Evolutionary conservation across 345 rosid species (phyloP).

Genomic region (Draba incana): DNA sequence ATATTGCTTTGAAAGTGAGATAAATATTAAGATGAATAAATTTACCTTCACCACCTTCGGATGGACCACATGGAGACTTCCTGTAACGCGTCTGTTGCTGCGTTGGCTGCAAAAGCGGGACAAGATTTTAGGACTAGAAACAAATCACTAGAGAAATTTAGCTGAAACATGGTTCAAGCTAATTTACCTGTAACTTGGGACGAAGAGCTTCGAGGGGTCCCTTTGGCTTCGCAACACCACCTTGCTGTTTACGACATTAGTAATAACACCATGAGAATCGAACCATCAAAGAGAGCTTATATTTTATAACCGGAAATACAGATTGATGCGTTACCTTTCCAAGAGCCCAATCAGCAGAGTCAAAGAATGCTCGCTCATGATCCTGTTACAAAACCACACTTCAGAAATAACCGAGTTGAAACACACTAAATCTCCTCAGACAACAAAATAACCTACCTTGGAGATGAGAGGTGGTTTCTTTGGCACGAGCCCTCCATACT

Average conservation of each 20-base stretch:
- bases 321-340: conserved; percentile 69
- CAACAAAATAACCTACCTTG: conserved; percentile 53
- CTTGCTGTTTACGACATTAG: conserved; percentile 67
- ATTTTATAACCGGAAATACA: conserved; percentile 16
- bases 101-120: conserved; percentile 64
- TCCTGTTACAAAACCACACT: conserved; percentile 53
- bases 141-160: not conserved
- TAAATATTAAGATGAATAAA: not conserved
- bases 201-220: conserved; percentile 99
- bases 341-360: conserved; percentile 99
- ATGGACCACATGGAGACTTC: conserved; percentile 89
- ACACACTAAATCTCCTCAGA: not conserved
- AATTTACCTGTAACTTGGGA: conserved; percentile 90
- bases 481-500: conserved; percentile 93
- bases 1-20: not conserved
- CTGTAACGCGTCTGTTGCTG: conserved; percentile 97
- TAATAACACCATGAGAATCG: conserved; percentile 23
- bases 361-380: conserved; percentile 96
- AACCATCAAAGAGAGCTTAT: conserved; percentile 19
- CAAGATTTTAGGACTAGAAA: conserved; percentile 7
- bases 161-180: conserved; percentile 15
- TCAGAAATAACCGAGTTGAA: conserved; percentile 15
- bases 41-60: conserved; percentile 82
- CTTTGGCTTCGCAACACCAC: conserved; percentile 84
- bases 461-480: conserved; percentile 99